phyloP scores from a whole-genome alignment of 768 basidiomycete species.

The Leucocoprinus birnbaumii region DNA sequence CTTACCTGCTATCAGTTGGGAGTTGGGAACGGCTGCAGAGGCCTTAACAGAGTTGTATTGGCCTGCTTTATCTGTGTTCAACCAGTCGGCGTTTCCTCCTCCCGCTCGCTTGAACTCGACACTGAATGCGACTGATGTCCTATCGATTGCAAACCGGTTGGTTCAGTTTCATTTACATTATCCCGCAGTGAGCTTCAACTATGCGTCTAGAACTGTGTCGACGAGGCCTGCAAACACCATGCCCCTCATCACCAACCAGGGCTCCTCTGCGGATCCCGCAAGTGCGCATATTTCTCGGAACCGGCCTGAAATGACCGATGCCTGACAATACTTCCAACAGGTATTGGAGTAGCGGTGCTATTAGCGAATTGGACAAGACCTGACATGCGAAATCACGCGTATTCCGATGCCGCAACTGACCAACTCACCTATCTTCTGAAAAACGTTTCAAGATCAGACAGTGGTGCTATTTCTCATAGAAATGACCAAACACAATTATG shows the following conservation, averaged over 20 bases:
- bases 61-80: slow-evolving; percentile 48
- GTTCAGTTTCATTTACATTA: slow-evolving; percentile 11
- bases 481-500: slow-evolving; percentile 51
- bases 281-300: slow-evolving; percentile 28
- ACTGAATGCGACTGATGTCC: slow-evolving; percentile 34
- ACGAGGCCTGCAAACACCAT: slow-evolving; percentile 32
- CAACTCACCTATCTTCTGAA: slow-evolving; percentile 49
- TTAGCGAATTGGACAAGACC: slow-evolving; percentile 50
- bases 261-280: slow-evolving; percentile 60
- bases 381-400: slow-evolving; percentile 29
- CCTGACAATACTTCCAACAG: slow-evolving; percentile 21
- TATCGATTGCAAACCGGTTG: slow-evolving; percentile 37
- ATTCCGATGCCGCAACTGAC: slow-evolving; percentile 36
- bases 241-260: slow-evolving; percentile 42
- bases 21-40: slow-evolving; percentile 55
- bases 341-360: slow-evolving; percentile 50
- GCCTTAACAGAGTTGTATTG: slow-evolving; percentile 51
- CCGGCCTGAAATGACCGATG: slow-evolving; percentile 2
- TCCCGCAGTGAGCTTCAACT: not conserved
- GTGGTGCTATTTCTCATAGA: slow-evolving; percentile 62
- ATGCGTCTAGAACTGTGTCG: slow-evolving; percentile 30
- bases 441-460: slow-evolving; percentile 36
- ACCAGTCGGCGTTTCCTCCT: slow-evolving; percentile 38
- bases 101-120: slow-evolving; percentile 25
- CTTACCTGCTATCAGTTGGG: slow-evolving; percentile 41